Conservation (phyloP, 1,284 basidiomycete genomes). For the Naganishia sp. region DNA sequence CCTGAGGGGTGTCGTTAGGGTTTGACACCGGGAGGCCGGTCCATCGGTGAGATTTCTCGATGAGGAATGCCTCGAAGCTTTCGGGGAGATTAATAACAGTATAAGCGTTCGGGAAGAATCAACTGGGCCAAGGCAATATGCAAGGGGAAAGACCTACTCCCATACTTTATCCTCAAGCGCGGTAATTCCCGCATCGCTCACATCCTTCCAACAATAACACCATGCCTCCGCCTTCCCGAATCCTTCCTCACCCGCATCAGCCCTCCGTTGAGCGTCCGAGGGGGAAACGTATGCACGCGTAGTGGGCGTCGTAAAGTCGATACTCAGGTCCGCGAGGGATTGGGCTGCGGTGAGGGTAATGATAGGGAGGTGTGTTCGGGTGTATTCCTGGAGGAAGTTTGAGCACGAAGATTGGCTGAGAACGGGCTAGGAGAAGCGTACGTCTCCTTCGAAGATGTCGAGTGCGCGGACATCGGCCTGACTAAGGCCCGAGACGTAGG, state of each 20-base stretch:
- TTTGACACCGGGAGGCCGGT: constrained; percentile 38
- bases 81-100: constrained; percentile 43
- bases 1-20: constrained; percentile 24
- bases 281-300: constrained; percentile 12
- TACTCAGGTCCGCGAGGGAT: constrained; percentile 45
- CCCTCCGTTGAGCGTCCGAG: constrained; percentile 5
- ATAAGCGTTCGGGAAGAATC: constrained; percentile 28
- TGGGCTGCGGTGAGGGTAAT: constrained; percentile 57
- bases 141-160: constrained; percentile 61
- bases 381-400: constrained; percentile 66
- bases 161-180: constrained; percentile 65
- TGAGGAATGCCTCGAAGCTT: constrained; percentile 45
- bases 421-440: constrained; percentile 54
- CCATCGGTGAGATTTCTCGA: constrained; percentile 45
- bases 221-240: constrained; percentile 56
- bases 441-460: constrained; percentile 77
- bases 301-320: constrained; percentile 17
- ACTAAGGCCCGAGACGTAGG: constrained; percentile 67
- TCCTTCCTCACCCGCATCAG: constrained; percentile 31
- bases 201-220: constrained; percentile 70
- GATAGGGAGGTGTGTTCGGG: constrained; percentile 60
- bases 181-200: constrained; percentile 38
- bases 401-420: not conserved
- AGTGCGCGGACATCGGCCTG: constrained; percentile 62
- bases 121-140: constrained; percentile 47